Evolutionary conservation across 305 asterid species (phyloP), one percentile per base, ranked within the genome.

Genomic region (Solanum chacoense): DNA sequence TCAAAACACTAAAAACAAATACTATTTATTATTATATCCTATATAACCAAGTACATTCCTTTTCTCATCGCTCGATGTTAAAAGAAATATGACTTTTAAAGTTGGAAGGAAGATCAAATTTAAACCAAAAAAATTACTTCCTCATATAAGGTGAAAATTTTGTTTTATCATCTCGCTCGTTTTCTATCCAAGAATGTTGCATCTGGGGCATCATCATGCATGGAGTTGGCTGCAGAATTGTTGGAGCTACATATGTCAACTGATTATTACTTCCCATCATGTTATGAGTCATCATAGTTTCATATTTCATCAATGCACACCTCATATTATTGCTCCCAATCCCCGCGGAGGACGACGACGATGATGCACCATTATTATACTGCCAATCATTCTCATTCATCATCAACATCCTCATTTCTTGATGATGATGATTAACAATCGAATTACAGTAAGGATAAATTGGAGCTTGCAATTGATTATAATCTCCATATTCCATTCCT

Each of bases 351-450:
- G 85, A 78, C 2, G 38, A 31, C 32, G 85, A 80, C 6, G 86
- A 81, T 0, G 87, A 18, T 28, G 89, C 88, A 1, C 92, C 90
- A 14, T 91, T 92, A 6, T 88, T 77, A n/a, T 26, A 78, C 26
- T 87, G 92, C 40, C 86, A 78, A 28, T 88, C 88, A 28, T 84
- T 87, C 2, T 92, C 91, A 45, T 89, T 86, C 93, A 89, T 90
- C 85, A 92, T 73, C 28, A 92, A 29, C 94, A 89, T 92, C 95
- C 89, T 91, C 93, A 89, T 90, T 8, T 93, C 87, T 80, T 90
- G 92, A 55, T 90, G 92, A 55, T 90, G 92, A 59, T 45, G 59
- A 63, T 86, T 90, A 29, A 73, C 34, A 85, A 45, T n/a, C 18
- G 89, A 29, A 83, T 88, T 87, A 65, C 86, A 86, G 20, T 89